Base-by-base conservation (phyloP, 2,329 filamentous ascomycete genomes). In the Ascosphaera aggregata region DNA sequence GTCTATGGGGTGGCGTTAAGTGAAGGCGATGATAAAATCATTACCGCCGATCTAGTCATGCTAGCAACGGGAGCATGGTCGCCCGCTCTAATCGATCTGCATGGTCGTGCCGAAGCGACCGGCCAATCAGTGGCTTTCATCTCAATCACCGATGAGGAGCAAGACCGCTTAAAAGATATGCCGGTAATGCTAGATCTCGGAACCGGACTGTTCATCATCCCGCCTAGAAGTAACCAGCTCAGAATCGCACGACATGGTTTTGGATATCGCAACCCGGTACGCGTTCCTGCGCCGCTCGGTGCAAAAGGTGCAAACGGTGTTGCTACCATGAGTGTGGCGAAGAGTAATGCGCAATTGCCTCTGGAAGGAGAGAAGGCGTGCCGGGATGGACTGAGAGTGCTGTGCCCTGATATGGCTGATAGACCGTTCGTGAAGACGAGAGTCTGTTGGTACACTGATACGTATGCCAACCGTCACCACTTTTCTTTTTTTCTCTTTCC, bases 61-160 rank as follows among this genome's bases (percentile, higher is more conserved):
- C 65, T 92, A 2, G 84, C 86, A 0, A 74, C 84, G 0, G 86
- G 86, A 13, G 84, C 86, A 3, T 95, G 86, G 85, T 81, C 80
- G 2, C 70, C 75, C 2, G 66, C 69, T 1, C 65, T 94, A 17
- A 60, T 94, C 41, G 79, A 93, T 54, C 62, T 94, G 1, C 65
- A 74, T 36, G 80, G 81, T 18, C 70, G 79, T 35, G 75, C 74
- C 31, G 69, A 77, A 45, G 79, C 85, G 2, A 92, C 82, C 0
- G 86, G 81, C 11, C 86, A 95, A 50, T 69, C 71, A 0, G 53
- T 95, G 18, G 77, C 69, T 9, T 94, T 91, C 59, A 61, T 93
- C 46, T 65, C 72, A 45, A 67, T 95, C 47, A 77, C 73, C 0
- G 60, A 71, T 13, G 67, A 69, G 3, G 85, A 94, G 56, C 73